Base-by-base conservation (phyloP, 768 basidiomycete genomes). In the Trametes punicea region DNA sequence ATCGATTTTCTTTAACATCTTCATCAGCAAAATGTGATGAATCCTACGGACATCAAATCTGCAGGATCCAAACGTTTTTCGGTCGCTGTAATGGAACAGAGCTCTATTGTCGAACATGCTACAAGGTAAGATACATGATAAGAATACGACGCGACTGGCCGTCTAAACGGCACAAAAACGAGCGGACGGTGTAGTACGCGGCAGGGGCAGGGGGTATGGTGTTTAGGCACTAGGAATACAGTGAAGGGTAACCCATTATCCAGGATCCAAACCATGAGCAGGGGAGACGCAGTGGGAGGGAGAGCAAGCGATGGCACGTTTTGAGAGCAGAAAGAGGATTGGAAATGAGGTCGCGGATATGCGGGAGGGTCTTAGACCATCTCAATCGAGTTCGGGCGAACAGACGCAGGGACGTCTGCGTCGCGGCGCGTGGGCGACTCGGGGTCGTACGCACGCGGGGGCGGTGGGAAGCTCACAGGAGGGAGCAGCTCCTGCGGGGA, bases 361-460 rank as follows among this genome's bases (percentile, higher is more conserved):
- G 15, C n/a, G 8, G 27, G 13, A 21, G 18, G 3, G 25, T 18
- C 40, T 56, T 20, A 62, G 8, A 62, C 61, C 27, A 62, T 62
- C 38, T 62, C 61, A 18, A 57, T 40, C 23, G 59, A 57, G 41
- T 60, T 15, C 25, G 40, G 55, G 44, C 52, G 56, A 15, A 60
- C 59, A 27, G 62, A 59, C 29, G 52, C 33, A 18, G 62, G 62
- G 11, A 63, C 62, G 59, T 63, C 62, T 36, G 59, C 45, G 0
- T 30, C 33, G n/a, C 36, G 36, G 20, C 63, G 52, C 41, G 46
- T 47, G 2, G 51, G 56, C 54, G 61, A 49, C 30, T 49, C 48
- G 34, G 51, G 52, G 38, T 54, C 51, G 52, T 57, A 56, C 51
- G 45, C 62, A 48, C 56, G 60, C 36, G 33, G 44, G 11, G 62